These are phyloP conservation scores for Tulasnella sp. DNA, from an alignment of 768 basidiomycete species.

Conservation along the genomic window DNA sequence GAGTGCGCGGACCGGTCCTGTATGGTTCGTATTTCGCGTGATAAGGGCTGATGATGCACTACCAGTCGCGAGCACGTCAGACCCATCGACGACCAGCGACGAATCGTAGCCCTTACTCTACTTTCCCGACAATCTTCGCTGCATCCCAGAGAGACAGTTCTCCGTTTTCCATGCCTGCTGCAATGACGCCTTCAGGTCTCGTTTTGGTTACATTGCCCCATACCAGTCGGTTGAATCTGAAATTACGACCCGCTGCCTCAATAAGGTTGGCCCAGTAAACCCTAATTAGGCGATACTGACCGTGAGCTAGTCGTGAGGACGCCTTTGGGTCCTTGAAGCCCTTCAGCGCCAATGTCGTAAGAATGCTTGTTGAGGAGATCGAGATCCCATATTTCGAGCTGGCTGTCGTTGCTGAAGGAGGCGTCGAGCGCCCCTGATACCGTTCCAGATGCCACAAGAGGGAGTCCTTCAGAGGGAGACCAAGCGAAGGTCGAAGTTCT, in stretches of 20 bases:
- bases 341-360: slow-evolving; percentile 55
- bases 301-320: slow-evolving; percentile 52
- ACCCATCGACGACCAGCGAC: background rate
- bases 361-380: slow-evolving; percentile 68
- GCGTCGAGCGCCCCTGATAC: slow-evolving; percentile 95
- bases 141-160: slow-evolving; percentile 90
- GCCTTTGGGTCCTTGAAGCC: slow-evolving; percentile 47
- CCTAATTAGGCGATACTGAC: background rate
- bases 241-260: background rate
- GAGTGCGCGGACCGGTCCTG: slow-evolving; percentile 85
- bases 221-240: slow-evolving; percentile 84
- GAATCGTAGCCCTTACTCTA: slow-evolving; percentile 41
- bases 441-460: slow-evolving; percentile 86
- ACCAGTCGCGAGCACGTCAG: background rate
- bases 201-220: slow-evolving; percentile 66
- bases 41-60: slow-evolving; percentile 62
- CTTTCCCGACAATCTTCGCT: slow-evolving; percentile 66
- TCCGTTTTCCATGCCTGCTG: slow-evolving; percentile 93
- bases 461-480: slow-evolving; percentile 56
- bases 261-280: background rate
- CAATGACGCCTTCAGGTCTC: slow-evolving; percentile 68
- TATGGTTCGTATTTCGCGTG: slow-evolving; percentile 76
- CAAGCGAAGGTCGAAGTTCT: slow-evolving; percentile 85
- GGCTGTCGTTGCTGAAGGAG: slow-evolving; percentile 86
- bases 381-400: slow-evolving; percentile 91